These are phyloP conservation scores for Yamadazyma trypodendri DNA, from an alignment of 1,139 yeast species.

Conservation along the genomic window DNA sequence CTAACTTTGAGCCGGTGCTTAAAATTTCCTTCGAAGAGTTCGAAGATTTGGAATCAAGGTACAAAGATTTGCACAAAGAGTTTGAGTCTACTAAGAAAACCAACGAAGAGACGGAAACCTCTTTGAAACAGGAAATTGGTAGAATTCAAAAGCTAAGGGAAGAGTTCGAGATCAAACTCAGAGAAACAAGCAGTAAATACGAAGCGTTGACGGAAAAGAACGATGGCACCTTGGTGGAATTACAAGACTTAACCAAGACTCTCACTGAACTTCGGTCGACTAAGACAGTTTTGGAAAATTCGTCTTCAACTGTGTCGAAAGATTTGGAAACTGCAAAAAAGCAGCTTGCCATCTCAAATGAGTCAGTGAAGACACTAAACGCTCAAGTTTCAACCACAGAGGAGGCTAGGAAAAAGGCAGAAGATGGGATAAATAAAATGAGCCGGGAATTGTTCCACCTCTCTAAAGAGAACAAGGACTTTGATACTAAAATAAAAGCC, in stretches of 20 bases:
- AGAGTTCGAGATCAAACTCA: constrained; percentile 15
- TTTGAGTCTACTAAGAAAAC: constrained; percentile 25
- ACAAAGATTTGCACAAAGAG: constrained; percentile 24
- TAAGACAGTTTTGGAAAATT: constrained; percentile 31
- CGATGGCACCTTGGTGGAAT: constrained; percentile 25
- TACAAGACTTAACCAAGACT: constrained; percentile 37
- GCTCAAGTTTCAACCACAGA: constrained; percentile 29
- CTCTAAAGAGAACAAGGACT: constrained; percentile 55
- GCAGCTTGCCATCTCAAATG: constrained; percentile 21
- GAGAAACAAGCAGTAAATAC: constrained; percentile 12
- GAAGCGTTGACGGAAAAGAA: constrained; percentile 26
- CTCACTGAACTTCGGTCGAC: constrained; percentile 29
- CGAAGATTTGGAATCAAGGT: constrained; percentile 57
- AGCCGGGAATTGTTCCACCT: constrained; percentile 73
- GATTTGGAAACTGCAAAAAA: constrained; percentile 33
- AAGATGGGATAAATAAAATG: constrained; percentile 89
- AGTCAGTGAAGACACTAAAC: constrained; percentile 25
- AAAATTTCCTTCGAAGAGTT: constrained; percentile 67
- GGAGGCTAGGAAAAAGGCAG: constrained; percentile 64
- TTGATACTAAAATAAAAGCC: constrained; percentile 43
- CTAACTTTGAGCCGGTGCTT: constrained; percentile 66
- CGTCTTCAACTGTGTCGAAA: constrained; percentile 25
- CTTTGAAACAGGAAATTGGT: constrained; percentile 30
- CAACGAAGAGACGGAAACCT: constrained; percentile 23
- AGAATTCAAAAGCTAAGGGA: constrained; percentile 19